Evolutionary conservation across 768 basidiomycete genomes (phyloP).

Genomic region (Hypholoma fasciculare): DNA sequence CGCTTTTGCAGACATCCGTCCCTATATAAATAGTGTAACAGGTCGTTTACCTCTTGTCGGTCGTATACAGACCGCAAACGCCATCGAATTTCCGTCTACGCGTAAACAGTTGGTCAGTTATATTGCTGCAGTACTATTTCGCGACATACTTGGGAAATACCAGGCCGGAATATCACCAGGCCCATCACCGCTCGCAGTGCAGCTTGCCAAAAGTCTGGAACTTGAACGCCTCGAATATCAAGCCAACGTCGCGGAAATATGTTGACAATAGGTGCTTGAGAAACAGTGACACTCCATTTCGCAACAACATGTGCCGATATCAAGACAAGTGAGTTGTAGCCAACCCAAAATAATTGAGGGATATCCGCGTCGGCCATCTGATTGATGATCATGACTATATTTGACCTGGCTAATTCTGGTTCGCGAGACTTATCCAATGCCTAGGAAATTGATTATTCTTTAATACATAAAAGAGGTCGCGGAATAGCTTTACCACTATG

Average conservation of each 20-base stretch:
- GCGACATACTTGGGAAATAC: slow-evolving; percentile 64
- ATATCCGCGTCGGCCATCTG: slow-evolving; percentile 44
- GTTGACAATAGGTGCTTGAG: slow-evolving; percentile 41
- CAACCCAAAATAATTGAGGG: slow-evolving; percentile 67
- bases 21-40: slow-evolving; percentile 52
- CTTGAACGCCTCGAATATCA: slow-evolving; percentile 62
- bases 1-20: slow-evolving; percentile 48
- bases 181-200: slow-evolving; percentile 69
- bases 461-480: background rate
- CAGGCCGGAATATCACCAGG: slow-evolving; percentile 67
- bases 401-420: slow-evolving; percentile 1
- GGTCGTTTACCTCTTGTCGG: slow-evolving; percentile 69
- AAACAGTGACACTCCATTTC: slow-evolving; percentile 58
- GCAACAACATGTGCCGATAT: slow-evolving; percentile 53
- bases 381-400: slow-evolving; percentile 12
- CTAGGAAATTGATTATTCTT: background rate
- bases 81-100: slow-evolving; percentile 70
- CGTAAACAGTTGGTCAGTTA: slow-evolving; percentile 3
- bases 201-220: slow-evolving; percentile 70
- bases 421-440: slow-evolving; percentile 3
- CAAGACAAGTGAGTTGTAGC: slow-evolving; percentile 55
- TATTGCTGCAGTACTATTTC: background rate
- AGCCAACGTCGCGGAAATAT: slow-evolving; percentile 76
- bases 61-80: slow-evolving; percentile 73
- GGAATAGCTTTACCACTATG: slow-evolving; percentile 32